Evolutionary conservation across 768 basidiomycete genomes (phyloP), one percentile per base, ranked within the genome.

Genomic region (Lentinula guzmanii): DNA sequence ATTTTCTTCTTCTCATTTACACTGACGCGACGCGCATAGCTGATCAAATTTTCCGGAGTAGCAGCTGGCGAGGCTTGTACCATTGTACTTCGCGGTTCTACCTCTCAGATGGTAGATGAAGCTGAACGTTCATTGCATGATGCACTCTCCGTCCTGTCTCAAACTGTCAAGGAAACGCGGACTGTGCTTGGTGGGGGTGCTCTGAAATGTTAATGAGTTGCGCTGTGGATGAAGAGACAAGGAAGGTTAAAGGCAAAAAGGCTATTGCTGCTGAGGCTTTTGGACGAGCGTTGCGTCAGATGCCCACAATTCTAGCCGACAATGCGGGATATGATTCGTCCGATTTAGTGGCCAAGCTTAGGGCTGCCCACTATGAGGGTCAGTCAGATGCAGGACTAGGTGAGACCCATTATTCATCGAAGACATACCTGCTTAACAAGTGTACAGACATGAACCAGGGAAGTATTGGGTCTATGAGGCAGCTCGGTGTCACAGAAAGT

Each of bases 41-140:
- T 99, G 64, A 97, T 98, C 79, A 99, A 98, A 77, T 99, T 99
- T 81, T 98, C 97, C 8, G 97, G 97, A 46, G 96, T 99, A 45
- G 95, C 95, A 11, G 95, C 96, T 18, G 96, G 96, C 11, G 88
- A 96, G 74, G 97, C 97, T 21, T 98, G 97, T 72, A 99, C 97
- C 0, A 95, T 98, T 57, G 96, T 99, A 33, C 83, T 99, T 7
- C 91, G 97, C 39, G 97, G 97, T 13, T 97, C 95, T 42, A 98
- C 97, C 21, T 90, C 89, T 64, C 97, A 99, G 72, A 99, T 99
- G 96, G 90, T 99, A 28, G 97, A 98, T 68, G 97, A 99, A 73
- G 97, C 97, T 1, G 97, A 98, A 69, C 89, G 97, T 10, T 98
- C 96, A 1, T 77, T 99, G 50, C 97, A 98, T 70, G 97, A 99